phyloP scores from a whole-genome alignment of 495 filamentous ascomycete species.

The Neurospora cerealis region DNA sequence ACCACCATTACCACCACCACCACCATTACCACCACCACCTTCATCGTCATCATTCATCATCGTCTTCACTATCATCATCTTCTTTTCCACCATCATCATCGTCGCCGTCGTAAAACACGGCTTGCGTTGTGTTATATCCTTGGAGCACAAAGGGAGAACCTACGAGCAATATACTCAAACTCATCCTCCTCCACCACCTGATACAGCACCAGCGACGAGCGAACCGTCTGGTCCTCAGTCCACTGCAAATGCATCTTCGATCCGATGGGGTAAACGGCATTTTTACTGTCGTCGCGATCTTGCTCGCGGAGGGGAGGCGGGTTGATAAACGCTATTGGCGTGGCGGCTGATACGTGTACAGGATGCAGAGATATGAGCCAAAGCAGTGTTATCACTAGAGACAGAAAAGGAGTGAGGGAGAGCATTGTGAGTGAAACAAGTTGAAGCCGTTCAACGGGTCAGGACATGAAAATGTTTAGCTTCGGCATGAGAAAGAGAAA shows the following conservation, averaged over 20 bases:
- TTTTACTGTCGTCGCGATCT: not conserved
- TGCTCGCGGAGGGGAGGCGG: not conserved
- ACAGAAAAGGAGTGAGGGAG: not conserved
- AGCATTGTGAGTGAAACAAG: not conserved
- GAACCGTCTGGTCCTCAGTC: not conserved
- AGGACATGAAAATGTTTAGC: not conserved
- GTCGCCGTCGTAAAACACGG: not conserved
- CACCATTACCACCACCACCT: too few relatives aligned
- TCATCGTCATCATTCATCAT: not conserved
- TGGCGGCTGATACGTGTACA: not conserved
- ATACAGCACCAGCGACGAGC: not conserved
- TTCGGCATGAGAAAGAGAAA: not conserved
- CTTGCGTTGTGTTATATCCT: too few relatives aligned
- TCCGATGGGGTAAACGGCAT: not conserved
- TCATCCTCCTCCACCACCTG: not conserved
- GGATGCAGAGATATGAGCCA: not conserved
- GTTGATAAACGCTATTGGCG: not conserved
- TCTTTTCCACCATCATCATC: not conserved
- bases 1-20: too few relatives aligned
- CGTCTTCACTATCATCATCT: not conserved
- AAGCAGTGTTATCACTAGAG: not conserved
- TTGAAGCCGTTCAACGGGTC: not conserved
- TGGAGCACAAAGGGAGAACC: not conserved
- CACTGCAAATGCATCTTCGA: not conserved
- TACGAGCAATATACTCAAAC: not conserved